phyloP scores from a whole-genome alignment of 768 basidiomycete genomes.

The Collybia mongolica region DNA sequence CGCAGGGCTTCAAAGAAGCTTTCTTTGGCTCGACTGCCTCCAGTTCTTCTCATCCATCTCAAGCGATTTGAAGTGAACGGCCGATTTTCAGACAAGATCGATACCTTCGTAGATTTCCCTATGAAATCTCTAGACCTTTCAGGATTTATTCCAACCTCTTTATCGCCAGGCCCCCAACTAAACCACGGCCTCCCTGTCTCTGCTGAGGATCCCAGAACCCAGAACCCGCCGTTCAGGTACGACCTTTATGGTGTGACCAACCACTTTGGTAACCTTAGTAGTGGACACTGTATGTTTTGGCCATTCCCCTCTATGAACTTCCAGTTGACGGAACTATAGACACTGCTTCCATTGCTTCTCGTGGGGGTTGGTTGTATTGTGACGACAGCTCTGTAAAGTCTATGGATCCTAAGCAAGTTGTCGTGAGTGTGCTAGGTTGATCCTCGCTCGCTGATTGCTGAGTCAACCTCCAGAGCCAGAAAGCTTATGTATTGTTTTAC shows the following conservation, averaged over 20 bases:
- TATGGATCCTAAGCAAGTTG: slow-evolving; percentile 77
- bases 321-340: slow-evolving; percentile 44
- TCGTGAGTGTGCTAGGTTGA: slow-evolving; percentile 49
- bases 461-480: slow-evolving; percentile 32
- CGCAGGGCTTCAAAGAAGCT: slow-evolving; percentile 85
- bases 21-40: slow-evolving; percentile 89
- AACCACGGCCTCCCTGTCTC: slow-evolving; percentile 42
- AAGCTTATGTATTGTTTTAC: slow-evolving; percentile 85
- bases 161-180: slow-evolving; percentile 55
- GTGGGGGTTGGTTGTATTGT: slow-evolving; percentile 89
- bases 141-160: slow-evolving; percentile 81
- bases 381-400: slow-evolving; percentile 87
- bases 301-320: not conserved
- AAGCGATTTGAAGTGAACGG: slow-evolving; percentile 93
- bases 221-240: slow-evolving; percentile 88
- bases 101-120: slow-evolving; percentile 93
- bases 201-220: slow-evolving; percentile 72
- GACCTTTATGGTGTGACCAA: slow-evolving; percentile 96
- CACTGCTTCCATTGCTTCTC: slow-evolving; percentile 87
- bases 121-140: slow-evolving; percentile 58
- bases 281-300: slow-evolving; percentile 84
- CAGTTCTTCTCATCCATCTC: slow-evolving; percentile 87
- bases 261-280: slow-evolving; percentile 91
- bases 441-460: not conserved
- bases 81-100: slow-evolving; percentile 93